Evolutionary conservation across 2,329 filamentous ascomycete species (phyloP).

Genomic region (Apiospora sp.): DNA sequence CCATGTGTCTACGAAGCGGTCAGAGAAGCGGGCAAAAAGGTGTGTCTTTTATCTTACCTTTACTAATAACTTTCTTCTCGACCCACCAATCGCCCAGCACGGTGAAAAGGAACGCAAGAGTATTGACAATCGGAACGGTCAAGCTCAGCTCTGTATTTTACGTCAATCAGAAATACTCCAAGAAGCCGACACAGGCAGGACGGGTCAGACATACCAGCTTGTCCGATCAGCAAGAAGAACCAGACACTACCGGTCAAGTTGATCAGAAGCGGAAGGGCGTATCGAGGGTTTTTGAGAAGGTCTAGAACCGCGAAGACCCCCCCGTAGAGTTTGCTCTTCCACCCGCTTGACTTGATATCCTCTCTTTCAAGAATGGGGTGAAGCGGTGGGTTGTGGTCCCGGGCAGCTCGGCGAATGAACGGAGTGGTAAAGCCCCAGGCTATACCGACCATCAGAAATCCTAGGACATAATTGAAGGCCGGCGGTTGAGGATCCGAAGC

Average conservation of each 20-base stretch:
- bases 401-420: constrained; percentile 88
- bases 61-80: constrained; percentile 87
- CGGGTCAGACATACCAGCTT: constrained; percentile 74
- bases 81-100: constrained; percentile 95
- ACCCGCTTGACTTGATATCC: constrained; percentile 62
- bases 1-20: constrained; percentile 71
- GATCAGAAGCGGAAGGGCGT: constrained; percentile 83
- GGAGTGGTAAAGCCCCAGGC: constrained; percentile 94
- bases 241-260: constrained; percentile 94
- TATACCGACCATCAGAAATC: constrained; percentile 88
- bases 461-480: constrained; percentile 82
- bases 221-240: constrained; percentile 94
- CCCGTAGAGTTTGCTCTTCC: constrained; percentile 68
- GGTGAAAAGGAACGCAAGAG: constrained; percentile 93
- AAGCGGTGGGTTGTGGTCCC: constrained; percentile 71
- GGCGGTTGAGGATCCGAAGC: constrained; percentile 49
- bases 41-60: constrained; percentile 60
- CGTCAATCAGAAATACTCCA: neutral
- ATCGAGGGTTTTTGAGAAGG: constrained; percentile 80
- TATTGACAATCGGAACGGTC: constrained; percentile 95
- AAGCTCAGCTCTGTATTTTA: constrained; percentile 78
- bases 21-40: constrained; percentile 6
- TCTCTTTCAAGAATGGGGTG: constrained; percentile 63
- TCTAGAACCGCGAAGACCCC: constrained; percentile 80
- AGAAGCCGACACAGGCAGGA: neutral